These are phyloP conservation scores for Agaricus bisporus DNA, from an alignment of 768 basidiomycete species.

Conservation along the genomic window DNA sequence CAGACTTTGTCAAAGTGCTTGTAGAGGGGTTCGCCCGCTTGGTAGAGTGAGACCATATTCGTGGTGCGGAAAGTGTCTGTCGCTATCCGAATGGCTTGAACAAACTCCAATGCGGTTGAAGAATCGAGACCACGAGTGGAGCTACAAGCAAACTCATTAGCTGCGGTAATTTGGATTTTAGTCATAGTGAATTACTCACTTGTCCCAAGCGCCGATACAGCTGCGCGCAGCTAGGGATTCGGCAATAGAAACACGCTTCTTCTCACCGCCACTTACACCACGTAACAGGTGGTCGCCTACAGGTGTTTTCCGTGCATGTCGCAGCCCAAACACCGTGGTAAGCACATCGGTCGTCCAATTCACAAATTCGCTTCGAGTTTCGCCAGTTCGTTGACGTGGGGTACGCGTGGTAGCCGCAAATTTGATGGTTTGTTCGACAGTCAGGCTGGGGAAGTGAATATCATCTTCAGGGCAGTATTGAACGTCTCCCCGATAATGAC, in stretches of 20 bases:
- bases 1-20: constrained; percentile 75
- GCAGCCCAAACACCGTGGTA: constrained; percentile 68
- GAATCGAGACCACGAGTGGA: constrained; percentile 62
- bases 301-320: constrained; percentile 63
- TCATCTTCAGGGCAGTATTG: constrained; percentile 84
- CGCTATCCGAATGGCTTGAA: constrained; percentile 54
- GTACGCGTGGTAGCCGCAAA: constrained; percentile 66
- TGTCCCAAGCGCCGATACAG: constrained; percentile 61
- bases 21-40: constrained; percentile 68
- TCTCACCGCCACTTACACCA: constrained; percentile 71
- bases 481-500: constrained; percentile 72
- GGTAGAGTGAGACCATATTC: constrained; percentile 81
- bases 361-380: constrained; percentile 37
- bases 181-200: constrained; percentile 27
- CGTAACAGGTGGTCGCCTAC: constrained; percentile 74
- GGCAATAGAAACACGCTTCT: constrained; percentile 75
- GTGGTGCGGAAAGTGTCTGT: constrained; percentile 50
- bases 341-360: constrained; percentile 45
- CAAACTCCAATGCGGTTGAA: constrained; percentile 69
- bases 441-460: constrained; percentile 80
- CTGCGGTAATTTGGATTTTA: neutral
- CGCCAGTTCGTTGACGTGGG: constrained; percentile 45
- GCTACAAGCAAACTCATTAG: constrained; percentile 25
- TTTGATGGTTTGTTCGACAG: constrained; percentile 68
- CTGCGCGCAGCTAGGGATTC: constrained; percentile 57